Evolutionary conservation across 805 yeast species (phyloP).

Genomic region (Metschnikowia cerradonensis): DNA sequence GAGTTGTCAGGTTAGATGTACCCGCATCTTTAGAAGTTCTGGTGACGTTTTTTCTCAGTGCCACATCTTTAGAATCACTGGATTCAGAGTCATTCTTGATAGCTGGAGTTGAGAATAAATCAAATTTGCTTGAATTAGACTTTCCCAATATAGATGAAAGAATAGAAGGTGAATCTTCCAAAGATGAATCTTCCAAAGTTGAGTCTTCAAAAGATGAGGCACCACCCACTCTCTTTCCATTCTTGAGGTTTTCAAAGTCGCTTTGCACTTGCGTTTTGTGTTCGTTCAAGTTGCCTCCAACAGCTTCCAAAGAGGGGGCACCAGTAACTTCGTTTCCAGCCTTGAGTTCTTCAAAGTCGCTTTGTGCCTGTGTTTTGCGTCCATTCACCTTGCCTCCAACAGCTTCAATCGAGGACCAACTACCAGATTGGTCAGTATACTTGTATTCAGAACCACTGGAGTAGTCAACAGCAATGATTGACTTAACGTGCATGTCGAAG

Average conservation of each 20-base stretch:
- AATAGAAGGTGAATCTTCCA: neutral
- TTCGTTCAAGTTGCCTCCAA: no score
- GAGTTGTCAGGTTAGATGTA: neutral
- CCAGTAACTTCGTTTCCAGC: neutral
- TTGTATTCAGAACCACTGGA: conserved; percentile 43
- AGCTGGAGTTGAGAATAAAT: neutral
- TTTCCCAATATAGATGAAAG: conserved; percentile 1
- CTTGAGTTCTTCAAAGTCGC: conserved; percentile 5
- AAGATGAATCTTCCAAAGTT: no score
- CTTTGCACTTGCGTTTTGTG: no score
- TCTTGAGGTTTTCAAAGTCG: no score
- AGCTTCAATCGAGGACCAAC: conserved; percentile 36
- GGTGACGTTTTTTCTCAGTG: neutral
- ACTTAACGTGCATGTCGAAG: conserved; percentile 20
- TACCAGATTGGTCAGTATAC: conserved; percentile 39
- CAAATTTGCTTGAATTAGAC: neutral
- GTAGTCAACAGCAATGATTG: conserved; percentile 35
- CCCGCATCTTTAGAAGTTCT: neutral
- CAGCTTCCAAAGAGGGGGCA: neutral
- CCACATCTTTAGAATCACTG: neutral
- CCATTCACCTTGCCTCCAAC: conserved; percentile 31
- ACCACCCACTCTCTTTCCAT: no score
- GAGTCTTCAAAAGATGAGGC: no score
- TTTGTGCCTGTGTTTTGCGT: conserved; percentile 13
- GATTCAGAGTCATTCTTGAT: neutral